Evolutionary conservation across 2,329 filamentous ascomycete species (phyloP).

Genomic region (Monilinia aucupariae): DNA sequence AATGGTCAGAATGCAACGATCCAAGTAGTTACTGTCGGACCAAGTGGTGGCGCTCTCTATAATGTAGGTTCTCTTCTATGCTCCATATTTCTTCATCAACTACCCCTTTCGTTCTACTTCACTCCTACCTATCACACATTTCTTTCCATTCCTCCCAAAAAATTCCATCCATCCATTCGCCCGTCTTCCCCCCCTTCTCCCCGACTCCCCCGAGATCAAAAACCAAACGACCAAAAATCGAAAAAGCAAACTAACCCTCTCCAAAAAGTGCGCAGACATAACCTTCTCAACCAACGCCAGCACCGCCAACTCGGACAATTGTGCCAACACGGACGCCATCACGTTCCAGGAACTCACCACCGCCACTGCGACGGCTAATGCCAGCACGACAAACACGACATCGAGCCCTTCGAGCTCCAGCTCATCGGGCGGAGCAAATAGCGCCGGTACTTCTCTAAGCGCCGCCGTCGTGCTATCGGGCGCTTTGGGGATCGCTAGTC

Average conservation of each 20-base stretch:
- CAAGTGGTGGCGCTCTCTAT: slow-evolving; percentile 18
- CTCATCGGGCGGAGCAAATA: neutral
- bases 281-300: slow-evolving; percentile 6
- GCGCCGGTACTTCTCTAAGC: neutral
- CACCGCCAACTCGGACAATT: neutral
- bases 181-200: neutral
- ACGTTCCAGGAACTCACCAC: neutral
- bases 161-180: neutral
- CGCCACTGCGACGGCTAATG: neutral
- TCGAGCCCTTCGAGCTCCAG: neutral
- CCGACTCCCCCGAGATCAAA: neutral
- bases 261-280: slow-evolving; percentile 12
- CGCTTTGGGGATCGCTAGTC: neutral
- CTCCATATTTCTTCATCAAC: no score
- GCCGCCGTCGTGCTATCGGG: neutral
- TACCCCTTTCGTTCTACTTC: no score
- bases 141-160: neutral
- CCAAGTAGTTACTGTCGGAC: slow-evolving; percentile 17
- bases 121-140: neutral
- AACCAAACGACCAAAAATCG: neutral
- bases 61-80: slow-evolving; percentile 16
- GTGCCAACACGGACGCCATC: neutral
- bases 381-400: neutral
- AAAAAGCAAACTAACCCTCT: neutral
- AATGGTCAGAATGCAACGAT: slow-evolving; percentile 17